Conservation (phyloP, 257 asterid species). For the Penstemon barbatus region DNA sequence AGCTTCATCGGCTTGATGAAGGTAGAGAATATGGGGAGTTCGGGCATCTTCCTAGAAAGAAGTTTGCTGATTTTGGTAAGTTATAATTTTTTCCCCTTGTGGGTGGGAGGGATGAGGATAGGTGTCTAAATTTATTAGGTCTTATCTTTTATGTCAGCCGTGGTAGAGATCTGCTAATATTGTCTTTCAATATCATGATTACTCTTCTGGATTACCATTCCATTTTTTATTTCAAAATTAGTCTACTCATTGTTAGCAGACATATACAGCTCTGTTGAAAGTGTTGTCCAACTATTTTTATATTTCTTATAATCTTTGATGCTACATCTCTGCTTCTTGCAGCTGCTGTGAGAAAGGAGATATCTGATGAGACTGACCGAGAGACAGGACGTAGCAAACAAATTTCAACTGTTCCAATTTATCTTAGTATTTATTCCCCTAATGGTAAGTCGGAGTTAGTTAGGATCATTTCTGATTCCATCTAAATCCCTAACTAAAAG, state of each 20-base stretch:
- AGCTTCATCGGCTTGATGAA: constrained; percentile 85
- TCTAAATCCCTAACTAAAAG: too few relatives aligned
- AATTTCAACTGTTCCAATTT: constrained; percentile 88
- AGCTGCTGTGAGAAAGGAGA: constrained; percentile 96
- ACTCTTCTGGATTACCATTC: background rate
- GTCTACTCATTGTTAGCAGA: too few relatives aligned
- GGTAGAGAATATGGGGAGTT: constrained; percentile 98
- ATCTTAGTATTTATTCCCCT: constrained; percentile 92
- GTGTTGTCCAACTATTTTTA: background rate
- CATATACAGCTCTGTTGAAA: too few relatives aligned
- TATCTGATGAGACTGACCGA: constrained; percentile 93
- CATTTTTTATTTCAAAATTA: background rate
- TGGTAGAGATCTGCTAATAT: too few relatives aligned
- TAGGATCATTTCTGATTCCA: background rate
- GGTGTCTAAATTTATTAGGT: too few relatives aligned
- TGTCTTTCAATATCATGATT: too few relatives aligned
- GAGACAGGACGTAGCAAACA: constrained; percentile 87
- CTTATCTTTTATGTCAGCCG: too few relatives aligned
- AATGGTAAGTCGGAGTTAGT: constrained; percentile 48
- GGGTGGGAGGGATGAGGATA: too few relatives aligned
- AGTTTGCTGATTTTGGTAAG: constrained; percentile 89
- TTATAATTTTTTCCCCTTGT: background rate
- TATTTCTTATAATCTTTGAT: constrained; percentile 8
- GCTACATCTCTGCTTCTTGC: constrained; percentile 34
- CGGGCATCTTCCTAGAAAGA: constrained; percentile 87